These are phyloP conservation scores for Cystofilobasidium capitatum DNA, from an alignment of 768 basidiomycete genomes.

Conservation along the genomic window DNA sequence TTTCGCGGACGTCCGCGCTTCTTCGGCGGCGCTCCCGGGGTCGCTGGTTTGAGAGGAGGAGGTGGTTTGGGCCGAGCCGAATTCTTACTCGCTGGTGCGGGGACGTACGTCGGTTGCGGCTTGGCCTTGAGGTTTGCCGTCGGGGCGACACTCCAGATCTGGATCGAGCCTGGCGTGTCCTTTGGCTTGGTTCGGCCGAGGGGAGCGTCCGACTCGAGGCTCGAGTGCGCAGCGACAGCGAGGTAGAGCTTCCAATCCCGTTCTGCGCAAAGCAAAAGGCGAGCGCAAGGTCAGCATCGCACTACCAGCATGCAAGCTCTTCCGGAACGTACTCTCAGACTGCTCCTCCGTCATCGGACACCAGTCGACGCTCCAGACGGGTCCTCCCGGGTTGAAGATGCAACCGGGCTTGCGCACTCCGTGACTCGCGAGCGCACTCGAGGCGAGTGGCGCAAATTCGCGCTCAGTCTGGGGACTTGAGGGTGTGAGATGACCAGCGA, in stretches of 20 bases:
- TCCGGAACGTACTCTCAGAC: constrained; percentile 28
- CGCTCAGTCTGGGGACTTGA: neutral
- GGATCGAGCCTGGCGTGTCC: constrained; percentile 57
- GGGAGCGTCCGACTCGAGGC: constrained; percentile 53
- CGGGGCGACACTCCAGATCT: constrained; percentile 57
- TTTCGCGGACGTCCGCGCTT: too few relatives aligned
- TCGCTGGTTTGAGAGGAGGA: neutral
- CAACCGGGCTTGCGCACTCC: constrained; percentile 43
- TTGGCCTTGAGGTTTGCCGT: neutral
- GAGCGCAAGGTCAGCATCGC: neutral
- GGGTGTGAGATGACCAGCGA: constrained; percentile 6
- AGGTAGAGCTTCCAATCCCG: constrained; percentile 62
- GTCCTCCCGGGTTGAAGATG: constrained; percentile 76
- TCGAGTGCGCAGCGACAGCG: constrained; percentile 67
- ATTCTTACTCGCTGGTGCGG: too few relatives aligned
- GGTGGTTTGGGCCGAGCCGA: too few relatives aligned
- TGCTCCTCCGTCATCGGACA: constrained; percentile 57
- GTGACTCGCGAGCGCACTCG: neutral
- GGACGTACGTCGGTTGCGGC: constrained; percentile 8
- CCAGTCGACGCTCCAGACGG: constrained; percentile 90
- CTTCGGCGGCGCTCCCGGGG: too few relatives aligned
- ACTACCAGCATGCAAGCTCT: neutral
- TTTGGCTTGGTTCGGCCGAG: constrained; percentile 50
- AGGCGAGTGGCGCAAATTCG: neutral
- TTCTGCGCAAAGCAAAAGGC: constrained; percentile 39